Conservation (phyloP, 768 basidiomycete genomes). For the Fistulinella prunicolor region DNA sequence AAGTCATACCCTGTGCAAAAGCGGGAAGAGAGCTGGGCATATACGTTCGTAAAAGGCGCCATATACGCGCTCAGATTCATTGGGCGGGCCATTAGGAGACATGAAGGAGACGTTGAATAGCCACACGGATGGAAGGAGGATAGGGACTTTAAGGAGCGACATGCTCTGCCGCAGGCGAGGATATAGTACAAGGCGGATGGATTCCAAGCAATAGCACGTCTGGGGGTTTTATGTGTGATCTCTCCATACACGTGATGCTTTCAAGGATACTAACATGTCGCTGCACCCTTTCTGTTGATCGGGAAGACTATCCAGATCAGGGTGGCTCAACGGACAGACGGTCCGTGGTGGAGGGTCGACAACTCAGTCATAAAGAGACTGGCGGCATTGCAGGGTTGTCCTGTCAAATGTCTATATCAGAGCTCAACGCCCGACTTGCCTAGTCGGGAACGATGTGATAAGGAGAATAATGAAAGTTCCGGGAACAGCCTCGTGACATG, state of each 20-base stretch:
- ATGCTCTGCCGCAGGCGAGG: conserved; percentile 7
- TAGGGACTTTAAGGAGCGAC: conserved; percentile 17
- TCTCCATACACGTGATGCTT: conserved; percentile 16
- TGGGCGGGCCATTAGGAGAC: conserved; percentile 19
- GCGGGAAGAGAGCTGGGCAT: conserved; percentile 20
- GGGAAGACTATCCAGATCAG: conserved; percentile 3
- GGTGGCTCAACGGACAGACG: not conserved
- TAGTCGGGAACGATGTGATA: not conserved
- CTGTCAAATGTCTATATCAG: not conserved
- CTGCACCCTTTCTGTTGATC: not conserved
- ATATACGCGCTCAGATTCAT: conserved; percentile 17
- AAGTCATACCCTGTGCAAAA: conserved; percentile 22
- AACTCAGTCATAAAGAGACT: not conserved
- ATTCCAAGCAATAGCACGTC: not conserved
- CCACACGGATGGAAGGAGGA: conserved; percentile 27
- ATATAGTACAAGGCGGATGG: not conserved
- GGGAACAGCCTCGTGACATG: too few species aligned
- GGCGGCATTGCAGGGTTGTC: not conserved
- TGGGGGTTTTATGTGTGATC: conserved; percentile 10
- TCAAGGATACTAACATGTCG: not conserved
- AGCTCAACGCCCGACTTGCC: not conserved
- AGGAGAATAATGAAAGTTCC: not conserved
- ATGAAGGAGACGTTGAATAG: conserved; percentile 28
- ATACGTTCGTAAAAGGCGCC: conserved; percentile 23
- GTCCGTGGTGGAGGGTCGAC: not conserved